Conservation (phyloP, 176 grass and related monocot species). For the Juncus inflexus region DNA sequence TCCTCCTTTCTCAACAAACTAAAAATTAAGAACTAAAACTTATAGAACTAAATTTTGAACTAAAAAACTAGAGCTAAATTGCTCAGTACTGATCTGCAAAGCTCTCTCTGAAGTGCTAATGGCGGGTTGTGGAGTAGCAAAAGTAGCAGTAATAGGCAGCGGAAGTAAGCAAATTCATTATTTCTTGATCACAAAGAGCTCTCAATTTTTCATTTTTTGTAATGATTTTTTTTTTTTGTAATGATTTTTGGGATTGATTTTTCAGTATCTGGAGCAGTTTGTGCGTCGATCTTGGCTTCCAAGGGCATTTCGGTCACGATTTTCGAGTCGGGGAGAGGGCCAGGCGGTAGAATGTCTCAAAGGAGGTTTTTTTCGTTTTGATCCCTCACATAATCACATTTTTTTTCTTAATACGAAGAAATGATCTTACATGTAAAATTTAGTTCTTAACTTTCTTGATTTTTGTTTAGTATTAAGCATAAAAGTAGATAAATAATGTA, state of each 20-base stretch:
- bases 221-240: background rate
- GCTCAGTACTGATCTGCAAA: constrained; percentile 24
- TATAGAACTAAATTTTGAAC: background rate
- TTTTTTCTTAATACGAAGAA: background rate
- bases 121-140: constrained; percentile 27
- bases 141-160: constrained; percentile 63
- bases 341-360: constrained; percentile 84
- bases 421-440: constrained; percentile 5
- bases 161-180: constrained; percentile 52
- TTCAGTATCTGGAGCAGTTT: constrained; percentile 78
- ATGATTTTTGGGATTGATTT: constrained; percentile 10
- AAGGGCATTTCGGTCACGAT: constrained; percentile 66
- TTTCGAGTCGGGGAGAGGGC: constrained; percentile 74
- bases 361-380: constrained; percentile 44
- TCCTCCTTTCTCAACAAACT: background rate
- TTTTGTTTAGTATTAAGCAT: background rate
- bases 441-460: background rate
- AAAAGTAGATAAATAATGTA: no score
- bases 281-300: constrained; percentile 77
- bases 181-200: background rate
- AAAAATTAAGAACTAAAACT: no score
- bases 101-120: constrained; percentile 16
- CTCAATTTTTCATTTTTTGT: background rate
- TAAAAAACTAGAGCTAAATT: constrained; percentile 2
- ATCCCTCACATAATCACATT: background rate